Conservation (phyloP, 2,329 filamentous ascomycete genomes). For the Aspergillus sp. region DNA sequence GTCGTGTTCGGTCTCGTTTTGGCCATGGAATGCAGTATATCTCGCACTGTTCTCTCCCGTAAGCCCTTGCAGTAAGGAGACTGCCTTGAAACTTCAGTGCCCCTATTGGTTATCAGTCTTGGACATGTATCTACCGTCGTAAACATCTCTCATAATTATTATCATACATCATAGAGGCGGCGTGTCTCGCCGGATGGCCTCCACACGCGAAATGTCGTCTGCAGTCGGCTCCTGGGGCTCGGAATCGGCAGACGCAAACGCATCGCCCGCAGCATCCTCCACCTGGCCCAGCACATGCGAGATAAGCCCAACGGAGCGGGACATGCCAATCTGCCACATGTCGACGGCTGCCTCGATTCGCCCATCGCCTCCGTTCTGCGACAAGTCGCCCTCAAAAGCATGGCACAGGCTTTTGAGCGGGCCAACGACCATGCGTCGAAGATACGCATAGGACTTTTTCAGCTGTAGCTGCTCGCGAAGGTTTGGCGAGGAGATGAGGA, state of each 20-base stretch:
- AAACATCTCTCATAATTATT: no score
- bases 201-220: constrained; percentile 19
- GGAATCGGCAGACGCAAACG: constrained; percentile 17
- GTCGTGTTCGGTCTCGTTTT: background rate
- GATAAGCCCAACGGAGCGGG: constrained; percentile 26
- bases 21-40: no score
- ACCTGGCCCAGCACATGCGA: constrained; percentile 25
- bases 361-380: constrained; percentile 27
- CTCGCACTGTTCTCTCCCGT: no score
- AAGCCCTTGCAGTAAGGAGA: no score
- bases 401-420: constrained; percentile 25
- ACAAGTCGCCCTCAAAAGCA: constrained; percentile 23
- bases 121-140: no score
- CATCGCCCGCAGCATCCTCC: constrained; percentile 22
- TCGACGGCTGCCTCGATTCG: constrained; percentile 25
- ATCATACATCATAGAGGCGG: no score
- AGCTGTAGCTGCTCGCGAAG: constrained; percentile 42
- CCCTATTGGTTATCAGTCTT: no score
- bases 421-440: constrained; percentile 22
- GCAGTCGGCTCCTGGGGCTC: constrained; percentile 20
- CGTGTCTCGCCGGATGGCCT: constrained; percentile 19
- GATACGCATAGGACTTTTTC: constrained; percentile 22
- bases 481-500: constrained; percentile 42
- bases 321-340: constrained; percentile 24
- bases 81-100: no score